These are phyloP conservation scores for Nicotiana tabacum DNA, from an alignment of 257 asterid genomes.

Conservation along the genomic window DNA sequence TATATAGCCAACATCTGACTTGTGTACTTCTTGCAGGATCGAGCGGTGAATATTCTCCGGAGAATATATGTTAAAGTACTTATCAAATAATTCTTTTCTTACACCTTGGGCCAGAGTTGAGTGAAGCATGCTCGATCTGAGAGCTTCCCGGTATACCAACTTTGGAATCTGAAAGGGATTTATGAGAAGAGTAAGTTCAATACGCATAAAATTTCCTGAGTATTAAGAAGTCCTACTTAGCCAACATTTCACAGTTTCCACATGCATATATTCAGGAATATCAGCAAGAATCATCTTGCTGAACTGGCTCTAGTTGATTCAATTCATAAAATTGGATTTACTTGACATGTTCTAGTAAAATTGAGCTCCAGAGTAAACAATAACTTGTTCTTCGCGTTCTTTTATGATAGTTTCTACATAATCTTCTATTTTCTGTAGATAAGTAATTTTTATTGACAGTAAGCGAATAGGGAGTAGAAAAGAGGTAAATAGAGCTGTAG, in stretches of 20 bases:
- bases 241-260: not conserved
- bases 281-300: not conserved
- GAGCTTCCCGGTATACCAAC: slow-evolving; percentile 64
- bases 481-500: not conserved
- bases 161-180: slow-evolving; percentile 67
- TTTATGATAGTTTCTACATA: not conserved
- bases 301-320: not conserved
- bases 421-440: not conserved
- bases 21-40: slow-evolving; percentile 29
- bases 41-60: slow-evolving; percentile 68
- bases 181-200: slow-evolving; percentile 12
- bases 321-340: not conserved
- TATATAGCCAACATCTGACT: slow-evolving; percentile 25
- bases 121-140: slow-evolving; percentile 25
- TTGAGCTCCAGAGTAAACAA: not conserved
- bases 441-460: not conserved
- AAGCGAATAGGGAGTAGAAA: not conserved
- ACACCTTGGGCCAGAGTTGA: slow-evolving; percentile 33
- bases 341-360: not conserved
- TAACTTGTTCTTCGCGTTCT: not conserved
- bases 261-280: not conserved
- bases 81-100: slow-evolving; percentile 38
- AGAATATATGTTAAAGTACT: slow-evolving; percentile 70
- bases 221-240: not conserved
- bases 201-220: not conserved